Conservation (phyloP, 2,329 filamentous ascomycete genomes). For the Gremmenia infestans region DNA sequence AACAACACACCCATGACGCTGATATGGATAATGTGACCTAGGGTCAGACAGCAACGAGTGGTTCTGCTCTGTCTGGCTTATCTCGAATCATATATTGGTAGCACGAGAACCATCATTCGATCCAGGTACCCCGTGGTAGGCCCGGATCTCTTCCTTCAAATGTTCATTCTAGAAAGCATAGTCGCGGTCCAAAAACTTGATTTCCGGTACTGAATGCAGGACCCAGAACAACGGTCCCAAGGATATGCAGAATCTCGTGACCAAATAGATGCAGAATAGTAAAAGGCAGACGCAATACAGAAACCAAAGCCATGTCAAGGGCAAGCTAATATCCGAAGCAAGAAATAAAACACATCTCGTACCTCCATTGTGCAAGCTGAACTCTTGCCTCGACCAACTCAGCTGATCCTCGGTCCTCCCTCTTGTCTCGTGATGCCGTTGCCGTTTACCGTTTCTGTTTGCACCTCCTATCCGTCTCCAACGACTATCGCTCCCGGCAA, state of each 20-base stretch:
- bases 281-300: neutral
- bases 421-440: neutral
- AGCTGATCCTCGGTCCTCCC: neutral
- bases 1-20: constrained; percentile 9
- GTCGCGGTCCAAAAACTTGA: neutral
- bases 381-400: neutral
- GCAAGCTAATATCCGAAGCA: neutral
- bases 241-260: neutral
- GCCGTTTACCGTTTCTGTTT: neutral
- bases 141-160: neutral
- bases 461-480: neutral
- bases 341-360: neutral
- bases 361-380: constrained; percentile 11
- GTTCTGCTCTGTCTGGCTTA: constrained; percentile 9
- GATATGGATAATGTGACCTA: constrained; percentile 19
- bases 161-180: too few species aligned
- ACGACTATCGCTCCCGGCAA: neutral
- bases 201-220: neutral
- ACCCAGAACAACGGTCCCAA: neutral
- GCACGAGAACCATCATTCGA: constrained; percentile 8
- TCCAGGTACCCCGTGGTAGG: neutral
- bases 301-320: neutral
- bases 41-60: constrained; percentile 18
- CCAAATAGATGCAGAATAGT: neutral
- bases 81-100: constrained; percentile 19